Conservation (phyloP, 768 basidiomycete species). For the Boletus pseudopeckii region DNA sequence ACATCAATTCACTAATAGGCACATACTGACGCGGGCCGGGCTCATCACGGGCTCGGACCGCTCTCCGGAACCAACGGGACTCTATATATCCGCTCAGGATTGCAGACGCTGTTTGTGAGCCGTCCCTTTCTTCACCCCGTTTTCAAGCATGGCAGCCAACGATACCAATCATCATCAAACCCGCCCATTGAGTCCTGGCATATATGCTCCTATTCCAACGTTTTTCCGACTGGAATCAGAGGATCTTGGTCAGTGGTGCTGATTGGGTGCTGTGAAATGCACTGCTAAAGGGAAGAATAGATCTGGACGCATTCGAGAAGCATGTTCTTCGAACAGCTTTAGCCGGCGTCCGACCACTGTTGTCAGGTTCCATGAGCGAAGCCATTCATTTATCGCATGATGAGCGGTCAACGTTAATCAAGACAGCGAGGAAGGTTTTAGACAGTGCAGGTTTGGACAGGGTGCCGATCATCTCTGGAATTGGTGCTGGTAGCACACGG, state of each 20-base stretch:
- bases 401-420: conserved; percentile 66
- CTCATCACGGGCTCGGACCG: conserved; percentile 8
- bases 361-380: conserved; percentile 85
- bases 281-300: conserved; percentile 27
- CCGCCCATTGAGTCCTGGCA: conserved; percentile 67
- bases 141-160: conserved; percentile 38
- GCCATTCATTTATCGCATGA: conserved; percentile 67
- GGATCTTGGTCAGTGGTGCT: conserved; percentile 65
- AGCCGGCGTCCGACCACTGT: conserved; percentile 67
- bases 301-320: conserved; percentile 62
- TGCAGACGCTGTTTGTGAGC: background rate
- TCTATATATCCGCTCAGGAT: conserved; percentile 11
- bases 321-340: conserved; percentile 64
- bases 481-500: conserved; percentile 78
- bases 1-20: no score
- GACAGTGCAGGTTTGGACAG: conserved; percentile 57
- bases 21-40: no score
- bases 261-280: background rate
- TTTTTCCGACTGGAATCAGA: conserved; percentile 77
- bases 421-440: conserved; percentile 63
- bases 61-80: background rate
- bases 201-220: conserved; percentile 83
- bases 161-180: conserved; percentile 24
- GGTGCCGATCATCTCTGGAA: conserved; percentile 76
- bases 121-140: background rate